phyloP scores from a whole-genome alignment of 257 asterid genomes.

The Gentiana dahurica region DNA sequence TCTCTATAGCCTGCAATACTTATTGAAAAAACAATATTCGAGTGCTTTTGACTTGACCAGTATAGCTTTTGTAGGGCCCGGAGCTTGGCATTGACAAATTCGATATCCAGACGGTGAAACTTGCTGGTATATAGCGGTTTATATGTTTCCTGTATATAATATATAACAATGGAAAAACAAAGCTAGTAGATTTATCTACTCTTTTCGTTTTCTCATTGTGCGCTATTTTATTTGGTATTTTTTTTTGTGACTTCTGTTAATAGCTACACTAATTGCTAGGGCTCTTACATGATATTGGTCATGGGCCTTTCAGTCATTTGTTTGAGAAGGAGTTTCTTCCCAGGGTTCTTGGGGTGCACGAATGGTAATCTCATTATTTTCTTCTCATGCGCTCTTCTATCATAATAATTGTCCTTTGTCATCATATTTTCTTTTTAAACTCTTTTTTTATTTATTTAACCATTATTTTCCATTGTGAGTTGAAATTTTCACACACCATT shows the following conservation, averaged over 20 bases:
- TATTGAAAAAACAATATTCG: slow-evolving; percentile 5
- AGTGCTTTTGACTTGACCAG: slow-evolving; percentile 4
- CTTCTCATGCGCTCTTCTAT: background rate
- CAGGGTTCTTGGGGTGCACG: slow-evolving; percentile 38
- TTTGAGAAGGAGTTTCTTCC: slow-evolving; percentile 94
- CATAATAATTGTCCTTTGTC: background rate
- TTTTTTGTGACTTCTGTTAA: slow-evolving; percentile 8
- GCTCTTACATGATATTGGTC: slow-evolving; percentile 91
- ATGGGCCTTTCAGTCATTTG: slow-evolving; percentile 93
- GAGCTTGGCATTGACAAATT: slow-evolving; percentile 84
- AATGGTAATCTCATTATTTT: slow-evolving; percentile 41
- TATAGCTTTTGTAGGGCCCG: slow-evolving; percentile 44
- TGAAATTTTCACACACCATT: background rate
- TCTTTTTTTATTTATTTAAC: background rate
- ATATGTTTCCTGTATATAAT: slow-evolving; percentile 7
- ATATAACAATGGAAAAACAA: slow-evolving; percentile 5
- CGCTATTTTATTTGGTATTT: slow-evolving; percentile 1
- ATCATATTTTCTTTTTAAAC: background rate
- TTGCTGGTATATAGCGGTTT: slow-evolving; percentile 51
- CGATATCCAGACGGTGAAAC: slow-evolving; percentile 75
- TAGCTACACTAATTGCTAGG: slow-evolving; percentile 31
- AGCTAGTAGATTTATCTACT: background rate
- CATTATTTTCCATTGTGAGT: background rate
- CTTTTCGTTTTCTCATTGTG: background rate
- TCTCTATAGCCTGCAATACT: slow-evolving; percentile 14